Percentiles rank a stretch among this genome's conserved stretches.
phyloP scores from a whole-genome alignment of 306 rosid genomes.

The Cicer yamashitae region DNA sequence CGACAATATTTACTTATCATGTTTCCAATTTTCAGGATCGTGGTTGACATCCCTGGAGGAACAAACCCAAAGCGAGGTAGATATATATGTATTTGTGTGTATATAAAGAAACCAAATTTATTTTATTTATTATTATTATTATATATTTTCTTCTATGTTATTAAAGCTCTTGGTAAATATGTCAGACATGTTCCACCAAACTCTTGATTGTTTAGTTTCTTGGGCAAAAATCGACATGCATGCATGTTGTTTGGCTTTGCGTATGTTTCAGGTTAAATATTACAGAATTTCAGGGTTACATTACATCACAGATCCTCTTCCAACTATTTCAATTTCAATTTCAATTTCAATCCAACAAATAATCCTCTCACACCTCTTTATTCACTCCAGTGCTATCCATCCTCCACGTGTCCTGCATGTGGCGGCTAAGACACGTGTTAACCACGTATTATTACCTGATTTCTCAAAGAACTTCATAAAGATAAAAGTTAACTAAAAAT shows the following conservation, averaged over 20 bases:
- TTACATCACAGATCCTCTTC: constrained; percentile 36
- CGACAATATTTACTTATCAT: not conserved
- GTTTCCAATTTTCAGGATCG: constrained; percentile 55
- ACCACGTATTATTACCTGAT: not conserved
- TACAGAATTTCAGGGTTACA: constrained; percentile 37
- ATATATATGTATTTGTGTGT: not conserved
- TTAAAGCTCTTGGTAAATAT: no score
- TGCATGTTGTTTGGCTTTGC: constrained; percentile 26
- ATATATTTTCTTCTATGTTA: no score
- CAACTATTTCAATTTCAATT: no score
- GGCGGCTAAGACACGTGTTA: constrained; percentile 17
- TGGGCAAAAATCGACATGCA: constrained; percentile 45
- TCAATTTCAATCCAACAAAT: constrained; percentile 33
- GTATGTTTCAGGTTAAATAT: constrained; percentile 34
- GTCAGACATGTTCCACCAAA: not conserved
- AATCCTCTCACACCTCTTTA: constrained; percentile 33
- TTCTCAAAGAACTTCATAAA: not conserved
- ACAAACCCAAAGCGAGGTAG: constrained; percentile 67
- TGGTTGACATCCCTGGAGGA: constrained; percentile 85
- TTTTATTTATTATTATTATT: no score
- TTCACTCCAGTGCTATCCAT: not conserved
- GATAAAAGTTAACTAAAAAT: not conserved
- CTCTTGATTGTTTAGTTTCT: not conserved
- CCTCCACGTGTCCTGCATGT: constrained; percentile 43
- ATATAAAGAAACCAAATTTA: not conserved